These are phyloP conservation scores for Hyphopichia pseudoburtonii DNA, from an alignment of 1,139 yeast species.

Conservation along the genomic window DNA sequence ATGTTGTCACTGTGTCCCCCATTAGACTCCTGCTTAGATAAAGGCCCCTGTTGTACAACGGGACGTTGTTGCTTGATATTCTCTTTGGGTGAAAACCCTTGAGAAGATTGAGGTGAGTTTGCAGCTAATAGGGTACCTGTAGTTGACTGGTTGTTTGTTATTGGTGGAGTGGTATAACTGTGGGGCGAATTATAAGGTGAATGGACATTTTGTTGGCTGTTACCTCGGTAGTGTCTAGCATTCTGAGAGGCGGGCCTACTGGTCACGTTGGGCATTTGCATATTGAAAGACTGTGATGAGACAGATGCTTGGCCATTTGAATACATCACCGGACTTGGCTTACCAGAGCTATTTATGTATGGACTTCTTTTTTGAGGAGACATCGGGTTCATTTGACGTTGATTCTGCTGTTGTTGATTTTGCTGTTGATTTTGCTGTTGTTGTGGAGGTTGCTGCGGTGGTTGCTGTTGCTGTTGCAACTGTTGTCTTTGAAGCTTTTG, in stretches of 20 bases:
- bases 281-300: background rate
- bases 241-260: background rate
- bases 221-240: constrained; percentile 6
- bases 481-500: constrained; percentile 18
- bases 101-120: constrained; percentile 34
- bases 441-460: constrained; percentile 6
- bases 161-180: constrained; percentile 14
- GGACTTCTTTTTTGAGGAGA: constrained; percentile 5
- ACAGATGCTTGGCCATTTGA: background rate
- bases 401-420: constrained; percentile 13
- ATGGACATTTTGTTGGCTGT: constrained; percentile 5
- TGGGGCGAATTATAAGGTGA: constrained; percentile 27
- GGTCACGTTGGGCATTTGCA: background rate
- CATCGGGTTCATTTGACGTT: constrained; percentile 2
- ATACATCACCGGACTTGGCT: constrained; percentile 8
- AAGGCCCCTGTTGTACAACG: constrained; percentile 5
- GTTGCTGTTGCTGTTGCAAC: constrained; percentile 5
- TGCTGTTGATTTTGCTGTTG: constrained; percentile 27
- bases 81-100: constrained; percentile 35
- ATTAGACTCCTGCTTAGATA: constrained; percentile 1
- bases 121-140: constrained; percentile 15
- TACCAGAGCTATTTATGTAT: constrained; percentile 4
- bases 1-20: background rate
- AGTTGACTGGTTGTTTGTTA: constrained; percentile 7
- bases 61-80: constrained; percentile 19